Evolutionary conservation across 306 rosid genomes (phyloP), one percentile per base, ranked within the genome.

Genomic region (Abrus pulchellus): DNA sequence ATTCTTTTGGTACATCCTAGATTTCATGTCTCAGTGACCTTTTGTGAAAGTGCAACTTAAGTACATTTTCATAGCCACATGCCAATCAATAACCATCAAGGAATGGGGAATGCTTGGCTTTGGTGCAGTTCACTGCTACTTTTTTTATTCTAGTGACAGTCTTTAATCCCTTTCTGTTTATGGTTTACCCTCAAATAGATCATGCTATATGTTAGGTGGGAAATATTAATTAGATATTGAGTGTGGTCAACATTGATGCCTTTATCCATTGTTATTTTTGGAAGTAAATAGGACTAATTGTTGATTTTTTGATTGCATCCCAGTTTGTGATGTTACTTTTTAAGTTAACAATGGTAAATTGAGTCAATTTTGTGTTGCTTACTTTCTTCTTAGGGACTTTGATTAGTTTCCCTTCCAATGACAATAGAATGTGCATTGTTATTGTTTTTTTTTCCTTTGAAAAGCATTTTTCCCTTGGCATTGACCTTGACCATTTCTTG

Each of bases 11-110:
- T 66, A 36, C 62, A 57, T 65, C 38, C 49, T 33, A 40, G 62
- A 50, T 76, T 74, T 71, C 13, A 29, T 48, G 53, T 68, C 40
- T 69, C 3, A 63, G n/a, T 49, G 73, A 72, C 68, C 69, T 81
- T 48, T 41, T 32, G 36, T 60, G 80, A 50, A 41, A 61, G 73
- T 50, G 20, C 5, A 52, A 72, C 28, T 65, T 50, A 60, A 45
- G 72, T 45, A 36, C 32, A 66, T 62, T 77, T 49, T 66, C 33
- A 9, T 43, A 49, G 77, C 75, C 66, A 7, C 41, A 33, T 59
- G 75, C 44, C 20, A 36, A 41, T 77, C 50, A 30, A 5, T 74
- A 57, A 11, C 61, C 66, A 66, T 73, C 49, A 73, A 72, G 74
- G 47, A 68, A 30, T 43, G 34, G 13, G 76, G 72, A 59, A 75